Evolutionary conservation across 169 alveolate genomes (phyloP).

Genomic region (Theileria annulata): DNA sequence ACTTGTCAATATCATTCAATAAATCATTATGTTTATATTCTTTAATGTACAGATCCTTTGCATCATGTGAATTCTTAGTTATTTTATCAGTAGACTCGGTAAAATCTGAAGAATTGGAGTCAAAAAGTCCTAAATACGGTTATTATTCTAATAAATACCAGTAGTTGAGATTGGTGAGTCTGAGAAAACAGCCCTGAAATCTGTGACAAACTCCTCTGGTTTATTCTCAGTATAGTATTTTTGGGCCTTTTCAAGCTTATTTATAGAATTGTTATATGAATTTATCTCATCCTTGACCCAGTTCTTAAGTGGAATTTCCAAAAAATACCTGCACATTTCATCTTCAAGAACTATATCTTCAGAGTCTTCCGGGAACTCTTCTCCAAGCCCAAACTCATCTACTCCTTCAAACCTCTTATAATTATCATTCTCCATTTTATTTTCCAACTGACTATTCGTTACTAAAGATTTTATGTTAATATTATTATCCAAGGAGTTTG

Average conservation of each 20-base stretch:
- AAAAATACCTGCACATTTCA: slow-evolving; percentile 53
- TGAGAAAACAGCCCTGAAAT: slow-evolving; percentile 20
- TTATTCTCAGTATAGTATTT: slow-evolving; percentile 2
- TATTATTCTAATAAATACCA: background rate
- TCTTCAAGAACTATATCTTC: slow-evolving; percentile 44
- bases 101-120: background rate
- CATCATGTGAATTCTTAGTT: background rate
- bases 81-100: slow-evolving; percentile 19
- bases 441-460: background rate
- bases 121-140: background rate
- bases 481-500: background rate
- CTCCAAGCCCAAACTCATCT: slow-evolving; percentile 5
- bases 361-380: background rate
- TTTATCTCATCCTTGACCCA: slow-evolving; percentile 55
- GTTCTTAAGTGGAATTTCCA: slow-evolving; percentile 37
- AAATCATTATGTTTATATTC: slow-evolving; percentile 62
- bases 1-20: slow-evolving; percentile 57
- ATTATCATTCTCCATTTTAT: background rate
- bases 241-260: slow-evolving; percentile 7
- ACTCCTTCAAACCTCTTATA: background rate
- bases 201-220: slow-evolving; percentile 9
- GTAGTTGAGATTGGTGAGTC: slow-evolving; percentile 6
- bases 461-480: background rate
- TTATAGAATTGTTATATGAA: slow-evolving; percentile 7
- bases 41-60: slow-evolving; percentile 24